Conservation (phyloP, 768 basidiomycete species). For the Pholiota molesta region DNA sequence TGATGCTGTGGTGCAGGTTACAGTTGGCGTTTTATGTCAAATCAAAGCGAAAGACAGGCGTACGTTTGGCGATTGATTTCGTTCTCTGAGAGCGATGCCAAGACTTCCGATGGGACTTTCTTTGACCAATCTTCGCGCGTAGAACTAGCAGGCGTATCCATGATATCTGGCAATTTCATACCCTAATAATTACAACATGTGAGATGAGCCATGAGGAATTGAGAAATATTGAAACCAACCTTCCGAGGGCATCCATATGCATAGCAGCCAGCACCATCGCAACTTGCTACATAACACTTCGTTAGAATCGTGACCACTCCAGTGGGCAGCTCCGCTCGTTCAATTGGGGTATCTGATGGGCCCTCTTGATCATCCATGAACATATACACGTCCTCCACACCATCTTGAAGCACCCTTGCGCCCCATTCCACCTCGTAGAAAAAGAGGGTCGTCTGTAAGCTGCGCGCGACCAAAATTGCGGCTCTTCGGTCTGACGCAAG, state of each 20-base stretch:
- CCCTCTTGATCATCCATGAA: conserved; percentile 87
- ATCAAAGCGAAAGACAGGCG: conserved; percentile 18
- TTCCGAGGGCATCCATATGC: conserved; percentile 78
- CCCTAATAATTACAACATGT: conserved; percentile 22
- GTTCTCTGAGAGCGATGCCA: conserved; percentile 60
- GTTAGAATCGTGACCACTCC: conserved; percentile 88
- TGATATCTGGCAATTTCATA: conserved; percentile 23
- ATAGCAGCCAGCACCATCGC: conserved; percentile 83
- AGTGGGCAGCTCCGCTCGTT: conserved; percentile 75
- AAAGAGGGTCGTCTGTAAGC: conserved; percentile 89
- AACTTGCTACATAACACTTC: conserved; percentile 86
- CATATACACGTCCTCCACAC: conserved; percentile 94
- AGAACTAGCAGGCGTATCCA: conserved; percentile 42
- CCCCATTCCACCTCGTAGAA: conserved; percentile 99
- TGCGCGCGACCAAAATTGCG: conserved; percentile 85
- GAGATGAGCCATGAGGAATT: not conserved
- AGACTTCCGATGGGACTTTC: conserved; percentile 42
- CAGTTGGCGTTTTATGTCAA: not conserved
- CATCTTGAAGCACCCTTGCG: conserved; percentile 77
- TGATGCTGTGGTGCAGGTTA: conserved; percentile 48
- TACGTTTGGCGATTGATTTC: conserved; percentile 86
- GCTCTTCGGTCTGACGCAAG: conserved; percentile 71
- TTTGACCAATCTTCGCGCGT: conserved; percentile 54
- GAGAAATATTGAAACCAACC: conserved; percentile 33
- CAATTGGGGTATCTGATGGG: conserved; percentile 53